Percentiles rank a stretch among this genome's conserved stretches.
Conservation (phyloP, 2,329 filamentous ascomycete species). For the Aspergillus aculeatus region DNA sequence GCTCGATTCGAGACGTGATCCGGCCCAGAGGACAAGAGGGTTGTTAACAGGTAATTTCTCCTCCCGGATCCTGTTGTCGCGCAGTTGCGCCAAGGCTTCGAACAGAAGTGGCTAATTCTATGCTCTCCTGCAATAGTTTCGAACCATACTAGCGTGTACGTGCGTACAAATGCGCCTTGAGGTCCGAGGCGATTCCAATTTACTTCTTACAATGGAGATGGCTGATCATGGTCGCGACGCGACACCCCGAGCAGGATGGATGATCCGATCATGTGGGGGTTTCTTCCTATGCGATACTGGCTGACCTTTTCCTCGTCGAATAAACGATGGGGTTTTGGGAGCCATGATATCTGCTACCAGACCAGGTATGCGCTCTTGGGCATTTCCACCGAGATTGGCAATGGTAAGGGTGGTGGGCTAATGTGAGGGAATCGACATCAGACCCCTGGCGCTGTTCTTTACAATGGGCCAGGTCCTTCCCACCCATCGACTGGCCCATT, state of each 20-base stretch:
- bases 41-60: slow-evolving; percentile 71
- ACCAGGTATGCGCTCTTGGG: slow-evolving; percentile 61
- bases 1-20: slow-evolving; percentile 70
- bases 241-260: slow-evolving; percentile 64
- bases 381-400: not conserved
- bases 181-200: slow-evolving; percentile 16
- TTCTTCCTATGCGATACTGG: slow-evolving; percentile 72
- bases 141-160: slow-evolving; percentile 86
- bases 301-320: slow-evolving; percentile 65
- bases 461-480: slow-evolving; percentile 84
- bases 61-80: not conserved
- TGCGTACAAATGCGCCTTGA: slow-evolving; percentile 38
- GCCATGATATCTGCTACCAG: slow-evolving; percentile 92
- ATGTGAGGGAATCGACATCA: slow-evolving; percentile 33
- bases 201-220: slow-evolving; percentile 16
- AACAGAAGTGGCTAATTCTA: not conserved
- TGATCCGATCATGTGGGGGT: slow-evolving; percentile 91
- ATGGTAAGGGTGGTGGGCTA: not conserved
- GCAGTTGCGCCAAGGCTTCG: not conserved
- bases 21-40: slow-evolving; percentile 67
- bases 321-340: slow-evolving; percentile 84
- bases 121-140: slow-evolving; percentile 59
- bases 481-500: slow-evolving; percentile 78
- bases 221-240: slow-evolving; percentile 28
- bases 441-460: slow-evolving; percentile 75